phyloP scores from a whole-genome alignment of 2,329 filamentous ascomycete species.

The Aspergillus glaucus region DNA sequence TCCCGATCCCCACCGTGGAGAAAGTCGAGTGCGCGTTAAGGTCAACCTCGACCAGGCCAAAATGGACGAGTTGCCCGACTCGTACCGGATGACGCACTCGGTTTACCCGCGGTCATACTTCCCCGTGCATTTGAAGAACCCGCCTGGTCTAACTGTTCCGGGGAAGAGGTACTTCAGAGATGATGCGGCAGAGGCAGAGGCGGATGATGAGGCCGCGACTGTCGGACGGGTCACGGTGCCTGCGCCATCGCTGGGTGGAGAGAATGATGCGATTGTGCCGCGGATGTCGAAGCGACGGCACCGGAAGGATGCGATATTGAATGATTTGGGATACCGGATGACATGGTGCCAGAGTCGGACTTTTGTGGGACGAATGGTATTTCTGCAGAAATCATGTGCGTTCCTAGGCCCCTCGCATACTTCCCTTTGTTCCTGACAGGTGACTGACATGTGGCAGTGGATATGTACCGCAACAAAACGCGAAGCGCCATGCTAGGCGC shows the following conservation, averaged over 20 bases:
- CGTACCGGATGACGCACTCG: conserved; percentile 81
- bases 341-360: conserved; percentile 92
- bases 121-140: conserved; percentile 84
- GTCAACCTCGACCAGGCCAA: conserved; percentile 91
- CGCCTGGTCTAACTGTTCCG: conserved; percentile 63
- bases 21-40: conserved; percentile 72
- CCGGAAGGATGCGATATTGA: conserved; percentile 79
- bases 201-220: conserved; percentile 28
- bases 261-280: conserved; percentile 69
- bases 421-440: neutral
- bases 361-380: conserved; percentile 78
- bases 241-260: conserved; percentile 59
- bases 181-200: conserved; percentile 54
- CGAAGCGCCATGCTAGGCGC: conserved; percentile 71
- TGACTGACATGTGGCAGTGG: conserved; percentile 52
- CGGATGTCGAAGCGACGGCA: conserved; percentile 63
- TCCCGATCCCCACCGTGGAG: conserved; percentile 73
- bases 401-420: conserved; percentile 22
- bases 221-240: conserved; percentile 50
- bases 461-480: conserved; percentile 91
- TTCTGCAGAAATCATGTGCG: conserved; percentile 86
- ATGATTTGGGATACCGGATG: conserved; percentile 91
- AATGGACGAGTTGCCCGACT: conserved; percentile 92
- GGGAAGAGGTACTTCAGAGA: conserved; percentile 70
- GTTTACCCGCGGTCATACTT: conserved; percentile 91